Evolutionary conservation across 169 alveolate species (phyloP).

Genomic region (Plasmodium berghei): DNA sequence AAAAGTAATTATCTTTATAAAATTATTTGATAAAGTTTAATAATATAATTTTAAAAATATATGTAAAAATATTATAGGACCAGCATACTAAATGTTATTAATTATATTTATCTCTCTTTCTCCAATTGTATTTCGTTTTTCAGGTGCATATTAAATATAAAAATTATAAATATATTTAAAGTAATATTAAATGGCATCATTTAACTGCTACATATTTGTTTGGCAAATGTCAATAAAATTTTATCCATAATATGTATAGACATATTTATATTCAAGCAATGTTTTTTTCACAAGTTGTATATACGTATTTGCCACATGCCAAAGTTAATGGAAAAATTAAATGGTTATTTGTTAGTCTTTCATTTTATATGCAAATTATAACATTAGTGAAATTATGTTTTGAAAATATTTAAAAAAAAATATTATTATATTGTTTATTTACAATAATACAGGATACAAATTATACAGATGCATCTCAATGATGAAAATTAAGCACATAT

Average conservation of each 20-base stretch:
- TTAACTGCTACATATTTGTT: background rate
- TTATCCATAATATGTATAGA: background rate
- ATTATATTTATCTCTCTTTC: slow-evolving; percentile 17
- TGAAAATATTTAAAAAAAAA: slow-evolving; percentile 14
- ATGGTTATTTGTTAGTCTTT: slow-evolving; percentile 8
- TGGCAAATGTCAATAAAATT: too few relatives aligned
- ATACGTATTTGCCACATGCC: background rate
- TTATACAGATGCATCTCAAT: slow-evolving; percentile 7
- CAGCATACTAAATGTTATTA: background rate
- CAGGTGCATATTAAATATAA: slow-evolving; percentile 20
- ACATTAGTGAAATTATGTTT: too few relatives aligned
- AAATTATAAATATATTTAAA: background rate
- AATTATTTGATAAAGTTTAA: too few relatives aligned
- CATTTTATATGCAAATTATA: background rate
- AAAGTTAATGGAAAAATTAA: slow-evolving; percentile 1
- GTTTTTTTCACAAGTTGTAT: background rate
- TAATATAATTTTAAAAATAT: too few relatives aligned
- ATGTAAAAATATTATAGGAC: too few relatives aligned
- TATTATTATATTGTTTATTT: slow-evolving; percentile 2
- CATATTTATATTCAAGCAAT: background rate
- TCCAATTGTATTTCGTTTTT: slow-evolving; percentile 12
- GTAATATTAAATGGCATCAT: background rate
- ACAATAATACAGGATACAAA: background rate
- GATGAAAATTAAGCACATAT: background rate
- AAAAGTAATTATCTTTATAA: too few relatives aligned